phyloP scores from a whole-genome alignment of 23 red algal species.

The Porphyridium purpureum region DNA sequence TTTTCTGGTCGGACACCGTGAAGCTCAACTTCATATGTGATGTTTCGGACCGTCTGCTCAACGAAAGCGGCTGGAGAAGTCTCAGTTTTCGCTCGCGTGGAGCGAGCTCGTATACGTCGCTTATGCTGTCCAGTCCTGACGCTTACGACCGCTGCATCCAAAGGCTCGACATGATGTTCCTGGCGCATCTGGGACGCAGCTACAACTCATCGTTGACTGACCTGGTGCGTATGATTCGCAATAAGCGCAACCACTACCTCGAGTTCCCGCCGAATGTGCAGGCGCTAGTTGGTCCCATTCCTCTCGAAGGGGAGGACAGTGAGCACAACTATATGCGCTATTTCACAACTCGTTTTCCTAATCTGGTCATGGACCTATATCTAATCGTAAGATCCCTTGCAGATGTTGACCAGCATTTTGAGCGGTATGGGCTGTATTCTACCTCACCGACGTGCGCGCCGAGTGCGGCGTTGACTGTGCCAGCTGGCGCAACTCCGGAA shows the following conservation, averaged over 20 bases:
- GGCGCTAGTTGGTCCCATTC: constrained; percentile 46
- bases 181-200: constrained; percentile 20
- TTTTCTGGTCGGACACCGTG: constrained; percentile 87
- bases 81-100: too few species aligned
- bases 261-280: constrained; percentile 41
- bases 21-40: constrained; percentile 86
- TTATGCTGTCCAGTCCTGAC: too few species aligned
- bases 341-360: constrained; percentile 64
- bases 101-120: too few species aligned
- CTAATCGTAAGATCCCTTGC: too few species aligned
- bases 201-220: constrained; percentile 60
- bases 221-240: constrained; percentile 80
- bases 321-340: constrained; percentile 54
- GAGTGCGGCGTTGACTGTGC: too few species aligned
- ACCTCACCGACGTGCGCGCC: too few species aligned
- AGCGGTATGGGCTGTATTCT: too few species aligned
- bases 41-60: constrained; percentile 68
- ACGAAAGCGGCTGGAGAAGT: too few species aligned
- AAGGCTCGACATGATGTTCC: constrained; percentile 52
- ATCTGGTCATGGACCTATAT: constrained; percentile 75
- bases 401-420: too few species aligned
- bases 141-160: too few species aligned
- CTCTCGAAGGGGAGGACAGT: constrained; percentile 3
- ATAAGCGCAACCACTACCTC: constrained; percentile 91
- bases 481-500: too few species aligned